These are phyloP conservation scores for Suillus lakei DNA, from an alignment of 768 basidiomycete genomes.

Conservation along the genomic window DNA sequence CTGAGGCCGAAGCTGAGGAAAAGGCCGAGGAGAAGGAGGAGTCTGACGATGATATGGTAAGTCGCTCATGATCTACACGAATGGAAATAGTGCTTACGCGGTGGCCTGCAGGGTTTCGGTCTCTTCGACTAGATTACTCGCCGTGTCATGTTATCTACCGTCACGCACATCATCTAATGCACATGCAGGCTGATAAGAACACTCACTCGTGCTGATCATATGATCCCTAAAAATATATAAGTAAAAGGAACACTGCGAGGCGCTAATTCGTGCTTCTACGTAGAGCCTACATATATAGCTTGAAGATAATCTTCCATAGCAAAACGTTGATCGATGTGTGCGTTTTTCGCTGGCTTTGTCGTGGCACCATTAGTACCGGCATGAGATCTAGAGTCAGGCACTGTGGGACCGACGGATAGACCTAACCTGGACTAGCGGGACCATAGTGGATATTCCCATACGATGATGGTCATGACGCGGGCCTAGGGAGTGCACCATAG, in stretches of 20 bases:
- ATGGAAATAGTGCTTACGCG: slow-evolving; percentile 4
- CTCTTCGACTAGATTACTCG: slow-evolving; percentile 75
- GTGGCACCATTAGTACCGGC: not conserved
- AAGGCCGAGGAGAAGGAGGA: slow-evolving; percentile 86
- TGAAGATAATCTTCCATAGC: not conserved
- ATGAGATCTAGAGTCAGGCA: not conserved
- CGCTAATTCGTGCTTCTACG: not conserved
- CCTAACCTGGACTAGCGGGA: not conserved
- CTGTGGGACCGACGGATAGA: not conserved
- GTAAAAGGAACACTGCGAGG: not conserved
- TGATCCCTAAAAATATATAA: not conserved
- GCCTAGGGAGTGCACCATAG: not conserved
- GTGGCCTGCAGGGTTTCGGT: slow-evolving; percentile 77
- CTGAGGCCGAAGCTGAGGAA: slow-evolving; percentile 66
- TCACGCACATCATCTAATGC: slow-evolving; percentile 27
- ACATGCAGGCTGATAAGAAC: slow-evolving; percentile 14
- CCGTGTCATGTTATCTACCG: slow-evolving; percentile 20
- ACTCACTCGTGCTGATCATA: not conserved
- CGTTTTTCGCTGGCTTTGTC: slow-evolving; percentile 2
- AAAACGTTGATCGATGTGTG: slow-evolving; percentile 7
- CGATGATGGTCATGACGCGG: not conserved
- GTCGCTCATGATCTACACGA: slow-evolving; percentile 19
- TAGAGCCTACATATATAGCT: not conserved
- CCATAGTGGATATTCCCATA: not conserved
- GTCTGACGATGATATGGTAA: slow-evolving; percentile 88